Base-by-base conservation (phyloP, 176 grass and related monocot genomes). In the Tillandsia fasciculata region DNA sequence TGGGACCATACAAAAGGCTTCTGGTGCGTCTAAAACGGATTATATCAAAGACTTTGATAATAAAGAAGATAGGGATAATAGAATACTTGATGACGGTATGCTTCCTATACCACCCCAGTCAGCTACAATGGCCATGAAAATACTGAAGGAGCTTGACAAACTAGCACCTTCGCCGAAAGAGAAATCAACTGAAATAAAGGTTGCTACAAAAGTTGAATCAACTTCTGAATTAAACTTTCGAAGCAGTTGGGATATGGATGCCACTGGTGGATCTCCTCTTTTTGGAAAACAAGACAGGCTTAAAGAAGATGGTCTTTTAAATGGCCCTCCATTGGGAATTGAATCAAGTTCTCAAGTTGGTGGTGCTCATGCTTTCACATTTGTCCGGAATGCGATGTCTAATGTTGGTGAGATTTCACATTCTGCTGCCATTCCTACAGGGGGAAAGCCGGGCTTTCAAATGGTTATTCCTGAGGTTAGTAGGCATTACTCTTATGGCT, bases 41-140 rank as follows among this genome's bases (percentile, higher is more conserved):
- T 49, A 81, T 74, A 6, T 8, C 10, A 5, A 22, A 1, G 65
- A 11, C 49, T 74, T 50, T n/a, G 1, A 29, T 50, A 2, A 3
- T 2, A 47, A 64, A 11, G 8, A 11, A 64, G 64, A 47, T 28
- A 42, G 53, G 52, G 51, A 70, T 67, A 48, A 49, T 68, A 64
- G 9, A 77, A 14, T 64, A 47, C 9, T 24, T 59, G 59, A 13
- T 11, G 70, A 27, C 20, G 57, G 24, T 56, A 66, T 75, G 78
- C 72, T 57, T 76, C 67, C 77, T 67, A 70, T 76, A 33, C 77
- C 83, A 69, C 26, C 68, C 72, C 77, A 82, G 73, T 87, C 89
- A 85, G 90, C 65, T 56, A 79, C 89, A 68, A 97, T 87, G 50
- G 94, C 86, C 42, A 77, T 82, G 69, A 87, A 92, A 82, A 92